Conservation (phyloP, 2,329 filamentous ascomycete species). For the Aspergillus nomiae region DNA sequence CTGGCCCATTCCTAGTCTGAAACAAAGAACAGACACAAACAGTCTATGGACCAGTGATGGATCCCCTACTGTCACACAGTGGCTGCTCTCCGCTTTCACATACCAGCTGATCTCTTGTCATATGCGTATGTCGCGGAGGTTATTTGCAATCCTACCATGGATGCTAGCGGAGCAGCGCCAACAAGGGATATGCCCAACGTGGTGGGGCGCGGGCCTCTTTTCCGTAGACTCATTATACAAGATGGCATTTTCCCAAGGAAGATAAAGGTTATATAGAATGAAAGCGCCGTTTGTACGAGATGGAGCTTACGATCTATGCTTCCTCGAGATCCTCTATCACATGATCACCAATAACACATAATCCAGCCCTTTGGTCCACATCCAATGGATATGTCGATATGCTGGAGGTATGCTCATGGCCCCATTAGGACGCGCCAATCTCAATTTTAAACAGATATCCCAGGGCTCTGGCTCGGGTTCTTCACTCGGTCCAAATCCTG, state of each 20-base stretch:
- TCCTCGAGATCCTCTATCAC: no score
- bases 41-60: neutral
- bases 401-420: no score
- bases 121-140: neutral
- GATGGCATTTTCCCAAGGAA: neutral
- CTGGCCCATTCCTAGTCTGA: neutral
- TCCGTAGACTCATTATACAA: neutral
- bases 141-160: neutral
- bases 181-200: neutral
- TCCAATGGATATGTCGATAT: no score
- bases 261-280: no score
- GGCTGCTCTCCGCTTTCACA: neutral
- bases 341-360: no score
- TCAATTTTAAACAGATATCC: neutral
- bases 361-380: no score
- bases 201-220: no score
- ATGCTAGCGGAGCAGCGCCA: neutral
- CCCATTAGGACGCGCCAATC: no score
- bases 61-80: neutral
- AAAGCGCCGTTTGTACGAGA: no score
- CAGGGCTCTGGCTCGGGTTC: constrained; percentile 16
- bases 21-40: neutral
- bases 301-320: no score
- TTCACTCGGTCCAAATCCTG: constrained; percentile 22
- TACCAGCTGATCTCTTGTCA: neutral